phyloP scores from a whole-genome alignment of 192 early-diverging fungal species.

The Backusella sp. region DNA sequence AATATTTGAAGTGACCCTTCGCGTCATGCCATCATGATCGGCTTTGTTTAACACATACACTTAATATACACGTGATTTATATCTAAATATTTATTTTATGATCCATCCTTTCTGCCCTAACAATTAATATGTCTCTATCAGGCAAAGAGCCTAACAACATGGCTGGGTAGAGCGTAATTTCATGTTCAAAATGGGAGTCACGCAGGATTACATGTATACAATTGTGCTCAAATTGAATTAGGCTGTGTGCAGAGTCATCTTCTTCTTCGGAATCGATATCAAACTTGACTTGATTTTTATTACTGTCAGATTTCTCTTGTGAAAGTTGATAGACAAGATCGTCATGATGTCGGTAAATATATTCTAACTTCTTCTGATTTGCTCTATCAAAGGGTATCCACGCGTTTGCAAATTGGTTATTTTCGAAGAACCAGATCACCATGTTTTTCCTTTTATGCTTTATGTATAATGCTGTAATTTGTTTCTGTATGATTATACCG shows the following conservation, averaged over 20 bases:
- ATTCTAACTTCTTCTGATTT: slow-evolving; percentile 23
- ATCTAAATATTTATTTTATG: slow-evolving; percentile 21
- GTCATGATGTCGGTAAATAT: slow-evolving; percentile 20
- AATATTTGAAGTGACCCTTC: neutral
- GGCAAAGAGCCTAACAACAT: slow-evolving; percentile 19
- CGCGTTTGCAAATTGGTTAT: slow-evolving; percentile 17
- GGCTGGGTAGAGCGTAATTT: slow-evolving; percentile 20
- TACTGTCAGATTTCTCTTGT: neutral
- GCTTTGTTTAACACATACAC: slow-evolving; percentile 4
- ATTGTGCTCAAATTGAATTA: slow-evolving; percentile 12
- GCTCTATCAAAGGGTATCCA: slow-evolving; percentile 20
- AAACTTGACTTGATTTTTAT: neutral
- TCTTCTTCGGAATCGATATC: slow-evolving; percentile 21
- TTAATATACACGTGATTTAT: slow-evolving; percentile 10
- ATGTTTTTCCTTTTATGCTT: neutral
- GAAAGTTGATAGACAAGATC: neutral
- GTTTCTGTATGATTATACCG: neutral
- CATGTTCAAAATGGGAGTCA: slow-evolving; percentile 19
- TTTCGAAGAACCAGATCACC: slow-evolving; percentile 23
- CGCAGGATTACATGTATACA: slow-evolving; percentile 6
- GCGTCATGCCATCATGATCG: slow-evolving; percentile 12
- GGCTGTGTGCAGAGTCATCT: neutral
- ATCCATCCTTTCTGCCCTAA: slow-evolving; percentile 16
- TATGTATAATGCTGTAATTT: neutral
- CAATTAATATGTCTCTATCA: slow-evolving; percentile 26